phyloP scores from a whole-genome alignment of 345 rosid species.

The Firmiana major region DNA sequence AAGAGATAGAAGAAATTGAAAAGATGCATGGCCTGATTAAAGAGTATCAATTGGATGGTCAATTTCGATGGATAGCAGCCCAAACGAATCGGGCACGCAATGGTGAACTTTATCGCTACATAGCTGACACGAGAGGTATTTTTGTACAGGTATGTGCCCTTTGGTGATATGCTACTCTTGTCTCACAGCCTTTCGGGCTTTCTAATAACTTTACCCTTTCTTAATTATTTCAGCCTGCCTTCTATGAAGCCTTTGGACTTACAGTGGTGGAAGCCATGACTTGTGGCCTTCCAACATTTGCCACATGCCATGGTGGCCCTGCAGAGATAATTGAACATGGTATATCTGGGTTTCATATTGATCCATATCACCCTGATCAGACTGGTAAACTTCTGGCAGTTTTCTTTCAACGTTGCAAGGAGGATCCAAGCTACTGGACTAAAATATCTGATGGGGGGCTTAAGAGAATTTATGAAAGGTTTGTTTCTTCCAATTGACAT shows the following conservation, averaged over 20 bases:
- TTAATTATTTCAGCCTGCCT: conserved; percentile 67
- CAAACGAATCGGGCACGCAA: conserved; percentile 96
- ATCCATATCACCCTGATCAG: conserved; percentile 92
- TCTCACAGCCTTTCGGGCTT: neutral
- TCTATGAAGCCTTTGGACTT: conserved; percentile 97
- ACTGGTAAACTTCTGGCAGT: conserved; percentile 51
- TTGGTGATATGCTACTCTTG: neutral
- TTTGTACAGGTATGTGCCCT: conserved; percentile 71
- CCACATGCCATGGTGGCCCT: conserved; percentile 95
- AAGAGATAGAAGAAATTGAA: conserved; percentile 91
- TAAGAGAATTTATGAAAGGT: conserved; percentile 83
- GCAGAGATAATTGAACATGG: conserved; percentile 91
- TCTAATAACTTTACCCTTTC: neutral
- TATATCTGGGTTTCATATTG: conserved; percentile 84
- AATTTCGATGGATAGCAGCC: conserved; percentile 83
- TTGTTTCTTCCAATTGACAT: neutral
- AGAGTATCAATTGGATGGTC: conserved; percentile 66
- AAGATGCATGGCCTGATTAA: conserved; percentile 76
- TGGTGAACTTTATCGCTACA: conserved; percentile 91
- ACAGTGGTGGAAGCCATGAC: conserved; percentile 98
- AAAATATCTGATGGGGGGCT: conserved; percentile 75
- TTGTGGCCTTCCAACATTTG: conserved; percentile 94
- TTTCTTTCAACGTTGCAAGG: conserved; percentile 71
- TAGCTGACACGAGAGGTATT: conserved; percentile 80
- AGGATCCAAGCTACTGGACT: conserved; percentile 75